A percentile compares a stretch with the other conserved stretches of the same genome.
phyloP scores from a whole-genome alignment of 805 yeast genomes.

The Metschnikowia baotianmanensis region DNA sequence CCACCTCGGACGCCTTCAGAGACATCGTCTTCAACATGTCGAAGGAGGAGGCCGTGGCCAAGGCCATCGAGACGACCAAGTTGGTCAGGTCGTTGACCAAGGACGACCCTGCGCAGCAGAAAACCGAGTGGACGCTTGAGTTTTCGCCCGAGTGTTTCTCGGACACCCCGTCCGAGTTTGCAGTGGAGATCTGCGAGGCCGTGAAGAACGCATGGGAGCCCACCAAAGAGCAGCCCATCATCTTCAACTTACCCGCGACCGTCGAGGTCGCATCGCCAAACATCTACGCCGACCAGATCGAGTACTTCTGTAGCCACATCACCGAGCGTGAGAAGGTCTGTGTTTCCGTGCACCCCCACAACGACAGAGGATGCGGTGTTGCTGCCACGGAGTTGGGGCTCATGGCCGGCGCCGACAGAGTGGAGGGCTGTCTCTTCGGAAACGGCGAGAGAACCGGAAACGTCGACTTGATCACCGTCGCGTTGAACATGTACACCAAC shows the following conservation, averaged over 20 bases:
- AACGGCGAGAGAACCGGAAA: slow-evolving; percentile 87
- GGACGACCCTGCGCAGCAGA: slow-evolving; percentile 64
- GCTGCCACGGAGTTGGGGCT: slow-evolving; percentile 78
- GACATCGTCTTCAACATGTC: slow-evolving; percentile 75
- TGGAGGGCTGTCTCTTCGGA: slow-evolving; percentile 80
- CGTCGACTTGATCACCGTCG: slow-evolving; percentile 74
- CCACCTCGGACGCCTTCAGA: slow-evolving; percentile 72
- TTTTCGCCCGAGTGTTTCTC: slow-evolving; percentile 79
- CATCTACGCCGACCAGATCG: slow-evolving; percentile 77
- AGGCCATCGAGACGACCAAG: slow-evolving; percentile 70
- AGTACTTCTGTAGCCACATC: slow-evolving; percentile 66
- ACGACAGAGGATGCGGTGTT: slow-evolving; percentile 81
- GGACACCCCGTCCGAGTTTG: slow-evolving; percentile 71
- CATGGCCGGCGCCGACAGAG: slow-evolving; percentile 83
- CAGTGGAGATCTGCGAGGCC: slow-evolving; percentile 75
- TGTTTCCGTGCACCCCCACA: slow-evolving; percentile 72
- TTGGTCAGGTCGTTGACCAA: slow-evolving; percentile 67
- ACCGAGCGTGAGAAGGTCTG: slow-evolving; percentile 69
- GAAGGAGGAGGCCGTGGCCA: slow-evolving; percentile 60
- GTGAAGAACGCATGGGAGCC: slow-evolving; percentile 81
- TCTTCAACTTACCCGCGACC: slow-evolving; percentile 78
- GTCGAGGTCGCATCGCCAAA: slow-evolving; percentile 77
- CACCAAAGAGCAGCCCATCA: slow-evolving; percentile 67
- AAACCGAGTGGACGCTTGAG: slow-evolving; percentile 68
- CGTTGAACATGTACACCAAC: slow-evolving; percentile 73